phyloP scores from a whole-genome alignment of 139 green algal genomes.

The Nannochloris sp. region DNA sequence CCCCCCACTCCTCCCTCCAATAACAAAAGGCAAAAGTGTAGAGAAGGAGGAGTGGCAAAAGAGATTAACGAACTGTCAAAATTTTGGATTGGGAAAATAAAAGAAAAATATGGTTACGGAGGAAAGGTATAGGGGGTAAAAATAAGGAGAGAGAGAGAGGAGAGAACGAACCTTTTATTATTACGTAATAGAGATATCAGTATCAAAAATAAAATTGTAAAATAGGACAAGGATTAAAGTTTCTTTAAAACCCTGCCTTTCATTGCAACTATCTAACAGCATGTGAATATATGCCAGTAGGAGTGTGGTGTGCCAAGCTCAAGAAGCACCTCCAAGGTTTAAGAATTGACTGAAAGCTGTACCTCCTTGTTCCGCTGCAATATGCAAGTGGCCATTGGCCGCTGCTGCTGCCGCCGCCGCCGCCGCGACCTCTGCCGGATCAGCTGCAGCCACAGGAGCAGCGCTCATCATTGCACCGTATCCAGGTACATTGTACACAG shows the following conservation, averaged over 20 bases:
- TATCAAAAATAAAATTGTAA: background rate
- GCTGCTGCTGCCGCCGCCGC: background rate
- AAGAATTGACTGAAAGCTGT: no score
- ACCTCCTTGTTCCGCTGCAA: no score
- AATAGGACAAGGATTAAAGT: background rate
- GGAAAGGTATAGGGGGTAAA: background rate
- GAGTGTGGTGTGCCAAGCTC: no score
- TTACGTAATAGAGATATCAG: background rate
- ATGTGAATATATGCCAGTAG: no score
- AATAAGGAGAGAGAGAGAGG: background rate
- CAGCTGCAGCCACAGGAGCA: background rate
- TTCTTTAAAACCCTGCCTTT: background rate
- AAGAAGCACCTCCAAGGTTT: no score
- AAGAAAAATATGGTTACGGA: no score
- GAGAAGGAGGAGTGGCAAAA: no score
- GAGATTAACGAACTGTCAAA: background rate
- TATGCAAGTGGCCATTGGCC: no score
- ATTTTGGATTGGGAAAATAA: no score
- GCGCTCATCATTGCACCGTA: constrained; percentile 9
- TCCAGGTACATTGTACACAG: constrained; percentile 10
- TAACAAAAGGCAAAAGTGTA: no score
- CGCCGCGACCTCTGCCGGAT: background rate
- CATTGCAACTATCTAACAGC: background rate
- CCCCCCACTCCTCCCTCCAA: no score
- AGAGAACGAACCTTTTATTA: background rate